Conservation (phyloP, 2,329 filamentous ascomycete genomes). For the Dothideomycetes sp. region DNA sequence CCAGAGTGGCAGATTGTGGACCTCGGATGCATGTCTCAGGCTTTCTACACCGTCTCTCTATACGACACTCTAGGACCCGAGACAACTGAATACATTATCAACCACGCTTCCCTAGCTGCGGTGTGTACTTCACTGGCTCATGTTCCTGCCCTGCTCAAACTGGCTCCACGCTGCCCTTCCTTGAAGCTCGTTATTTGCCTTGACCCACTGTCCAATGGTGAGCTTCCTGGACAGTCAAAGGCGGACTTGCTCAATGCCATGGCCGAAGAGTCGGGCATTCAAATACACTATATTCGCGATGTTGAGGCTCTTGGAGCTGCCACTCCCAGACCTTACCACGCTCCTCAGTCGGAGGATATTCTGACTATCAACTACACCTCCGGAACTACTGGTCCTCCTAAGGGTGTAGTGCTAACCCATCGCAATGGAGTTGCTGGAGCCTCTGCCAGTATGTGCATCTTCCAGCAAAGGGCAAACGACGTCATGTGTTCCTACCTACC, state of each 20-base stretch:
- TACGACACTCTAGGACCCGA: slow-evolving; percentile 94
- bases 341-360: slow-evolving; percentile 63
- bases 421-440: slow-evolving; percentile 66
- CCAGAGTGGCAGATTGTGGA: slow-evolving; percentile 87
- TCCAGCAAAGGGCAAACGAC: slow-evolving; percentile 46
- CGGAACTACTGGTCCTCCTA: slow-evolving; percentile 71
- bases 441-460: slow-evolving; percentile 46
- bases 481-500: slow-evolving; percentile 78
- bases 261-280: slow-evolving; percentile 61
- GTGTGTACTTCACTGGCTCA: slow-evolving; percentile 73
- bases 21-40: slow-evolving; percentile 76
- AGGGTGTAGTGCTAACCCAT: slow-evolving; percentile 77
- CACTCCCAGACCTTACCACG: slow-evolving; percentile 57
- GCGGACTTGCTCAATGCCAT: slow-evolving; percentile 63
- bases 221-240: slow-evolving; percentile 69
- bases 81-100: slow-evolving; percentile 89
- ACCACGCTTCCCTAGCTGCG: slow-evolving; percentile 67
- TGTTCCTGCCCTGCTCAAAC: slow-evolving; percentile 68
- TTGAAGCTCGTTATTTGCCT: slow-evolving; percentile 83
- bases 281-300: slow-evolving; percentile 67
- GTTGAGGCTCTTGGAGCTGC: slow-evolving; percentile 72
- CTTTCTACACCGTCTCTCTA: slow-evolving; percentile 80
- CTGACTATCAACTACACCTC: slow-evolving; percentile 89
- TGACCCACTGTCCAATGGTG: slow-evolving; percentile 71
- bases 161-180: slow-evolving; percentile 63